These are phyloP conservation scores for Chlorella sorokiniana DNA, from an alignment of 139 green algal species.

Conservation along the genomic window DNA sequence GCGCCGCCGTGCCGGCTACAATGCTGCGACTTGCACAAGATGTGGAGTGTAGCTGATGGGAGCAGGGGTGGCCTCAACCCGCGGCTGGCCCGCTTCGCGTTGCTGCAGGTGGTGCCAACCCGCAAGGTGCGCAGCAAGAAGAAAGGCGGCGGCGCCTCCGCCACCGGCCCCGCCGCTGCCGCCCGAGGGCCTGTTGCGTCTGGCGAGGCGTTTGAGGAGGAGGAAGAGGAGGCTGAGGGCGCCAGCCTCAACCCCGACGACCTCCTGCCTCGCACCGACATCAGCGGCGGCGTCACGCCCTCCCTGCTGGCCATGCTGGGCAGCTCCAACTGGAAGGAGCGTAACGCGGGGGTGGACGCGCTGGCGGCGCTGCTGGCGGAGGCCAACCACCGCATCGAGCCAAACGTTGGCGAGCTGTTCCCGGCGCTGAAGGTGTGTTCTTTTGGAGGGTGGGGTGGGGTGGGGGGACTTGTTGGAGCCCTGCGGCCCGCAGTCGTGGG, in stretches of 20 bases:
- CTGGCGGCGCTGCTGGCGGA: constrained; percentile 71
- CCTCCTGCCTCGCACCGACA: constrained; percentile 79
- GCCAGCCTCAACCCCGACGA: constrained; percentile 50
- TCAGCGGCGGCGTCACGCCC: constrained; percentile 68
- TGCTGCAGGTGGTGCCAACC: constrained; percentile 45
- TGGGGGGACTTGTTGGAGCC: too few species aligned
- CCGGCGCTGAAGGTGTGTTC: constrained; percentile 78
- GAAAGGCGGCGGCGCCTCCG: neutral
- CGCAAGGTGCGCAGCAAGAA: constrained; percentile 40
- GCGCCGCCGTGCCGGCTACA: too few species aligned
- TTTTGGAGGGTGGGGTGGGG: too few species aligned
- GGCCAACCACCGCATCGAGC: constrained; percentile 55
- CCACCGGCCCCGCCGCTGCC: neutral
- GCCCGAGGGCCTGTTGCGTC: neutral
- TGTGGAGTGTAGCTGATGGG: neutral
- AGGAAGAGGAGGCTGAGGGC: neutral
- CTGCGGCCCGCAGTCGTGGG: too few species aligned
- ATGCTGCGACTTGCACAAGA: neutral
- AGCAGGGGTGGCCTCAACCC: too few species aligned
- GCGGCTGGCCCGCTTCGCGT: neutral
- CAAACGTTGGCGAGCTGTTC: constrained; percentile 80
- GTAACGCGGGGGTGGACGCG: constrained; percentile 84
- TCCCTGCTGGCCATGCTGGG: constrained; percentile 57
- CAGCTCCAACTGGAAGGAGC: constrained; percentile 92
- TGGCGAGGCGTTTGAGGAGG: neutral